These are phyloP conservation scores for Hygrophila difformis DNA, from an alignment of 257 asterid genomes.

Conservation along the genomic window DNA sequence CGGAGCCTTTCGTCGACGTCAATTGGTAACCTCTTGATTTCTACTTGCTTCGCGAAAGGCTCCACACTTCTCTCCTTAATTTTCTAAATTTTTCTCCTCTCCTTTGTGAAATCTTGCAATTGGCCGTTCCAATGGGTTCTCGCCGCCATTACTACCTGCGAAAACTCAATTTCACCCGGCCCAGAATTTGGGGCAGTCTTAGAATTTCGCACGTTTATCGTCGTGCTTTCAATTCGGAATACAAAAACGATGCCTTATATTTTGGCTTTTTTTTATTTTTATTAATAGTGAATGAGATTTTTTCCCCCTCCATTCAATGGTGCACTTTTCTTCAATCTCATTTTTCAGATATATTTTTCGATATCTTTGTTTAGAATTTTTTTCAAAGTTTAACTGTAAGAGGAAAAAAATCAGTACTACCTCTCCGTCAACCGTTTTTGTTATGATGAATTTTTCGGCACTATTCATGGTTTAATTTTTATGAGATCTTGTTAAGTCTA, in stretches of 20 bases:
- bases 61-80: conserved; percentile 15
- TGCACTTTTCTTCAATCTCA: too few relatives aligned
- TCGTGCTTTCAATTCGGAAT: conserved; percentile 21
- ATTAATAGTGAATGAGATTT: too few relatives aligned
- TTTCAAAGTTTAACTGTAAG: too few relatives aligned
- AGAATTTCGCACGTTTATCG: conserved; percentile 14
- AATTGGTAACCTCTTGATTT: conserved; percentile 8
- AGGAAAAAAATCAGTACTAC: too few relatives aligned
- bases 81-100: not conserved
- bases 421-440: too few relatives aligned
- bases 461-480: too few relatives aligned
- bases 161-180: conserved; percentile 64
- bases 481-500: too few relatives aligned
- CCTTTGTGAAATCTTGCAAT: not conserved
- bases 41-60: conserved; percentile 18
- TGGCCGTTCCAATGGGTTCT: conserved; percentile 81
- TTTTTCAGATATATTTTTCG: too few relatives aligned
- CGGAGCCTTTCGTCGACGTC: conserved; percentile 18
- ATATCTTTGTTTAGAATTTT: too few relatives aligned
- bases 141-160: conserved; percentile 19
- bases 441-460: too few relatives aligned
- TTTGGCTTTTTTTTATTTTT: too few relatives aligned
- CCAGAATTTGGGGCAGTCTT: conserved; percentile 27
- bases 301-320: too few relatives aligned
- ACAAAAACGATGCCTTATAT: conserved; percentile 54